Conservation (phyloP, 768 basidiomycete genomes). For the Inosperma sp. region DNA sequence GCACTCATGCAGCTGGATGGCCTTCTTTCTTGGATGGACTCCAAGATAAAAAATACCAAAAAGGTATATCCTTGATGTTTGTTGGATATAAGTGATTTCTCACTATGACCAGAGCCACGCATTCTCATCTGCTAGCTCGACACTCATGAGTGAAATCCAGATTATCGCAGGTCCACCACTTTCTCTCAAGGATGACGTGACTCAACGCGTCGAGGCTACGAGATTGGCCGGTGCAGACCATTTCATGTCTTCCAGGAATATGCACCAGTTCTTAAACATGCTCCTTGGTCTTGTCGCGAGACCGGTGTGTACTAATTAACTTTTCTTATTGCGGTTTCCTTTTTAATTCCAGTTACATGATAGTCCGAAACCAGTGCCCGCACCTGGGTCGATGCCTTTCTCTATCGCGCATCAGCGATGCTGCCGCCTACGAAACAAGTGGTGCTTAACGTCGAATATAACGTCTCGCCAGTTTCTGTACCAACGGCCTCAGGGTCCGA, state of each 20-base stretch:
- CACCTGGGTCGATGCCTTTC: conserved; percentile 20
- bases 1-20: conserved; percentile 15
- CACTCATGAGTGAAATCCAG: conserved; percentile 12
- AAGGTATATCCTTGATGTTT: conserved; percentile 11
- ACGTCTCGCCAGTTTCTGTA: conserved; percentile 16
- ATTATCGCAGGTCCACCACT: conserved; percentile 5
- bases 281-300: conserved; percentile 14
- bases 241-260: conserved; percentile 16
- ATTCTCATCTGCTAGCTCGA: conserved; percentile 12
- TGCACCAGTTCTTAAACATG: conserved; percentile 15
- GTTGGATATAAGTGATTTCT: conserved; percentile 7
- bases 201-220: conserved; percentile 12
- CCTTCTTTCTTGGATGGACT: conserved; percentile 16
- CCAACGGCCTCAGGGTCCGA: conserved; percentile 13
- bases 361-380: conserved; percentile 20
- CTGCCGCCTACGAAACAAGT: conserved; percentile 12
- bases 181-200: conserved; percentile 14
- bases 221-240: conserved; percentile 12
- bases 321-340: conserved; percentile 4
- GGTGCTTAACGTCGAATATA: conserved; percentile 18
- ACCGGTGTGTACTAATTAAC: conserved; percentile 9
- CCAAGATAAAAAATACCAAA: conserved; percentile 12
- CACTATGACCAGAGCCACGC: conserved; percentile 10
- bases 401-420: conserved; percentile 22
- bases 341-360: conserved; percentile 5